Percentiles rank a stretch among this genome's conserved stretches.
phyloP scores from a whole-genome alignment of 768 basidiomycete species.

The Coprinopsis strossmayeri region DNA sequence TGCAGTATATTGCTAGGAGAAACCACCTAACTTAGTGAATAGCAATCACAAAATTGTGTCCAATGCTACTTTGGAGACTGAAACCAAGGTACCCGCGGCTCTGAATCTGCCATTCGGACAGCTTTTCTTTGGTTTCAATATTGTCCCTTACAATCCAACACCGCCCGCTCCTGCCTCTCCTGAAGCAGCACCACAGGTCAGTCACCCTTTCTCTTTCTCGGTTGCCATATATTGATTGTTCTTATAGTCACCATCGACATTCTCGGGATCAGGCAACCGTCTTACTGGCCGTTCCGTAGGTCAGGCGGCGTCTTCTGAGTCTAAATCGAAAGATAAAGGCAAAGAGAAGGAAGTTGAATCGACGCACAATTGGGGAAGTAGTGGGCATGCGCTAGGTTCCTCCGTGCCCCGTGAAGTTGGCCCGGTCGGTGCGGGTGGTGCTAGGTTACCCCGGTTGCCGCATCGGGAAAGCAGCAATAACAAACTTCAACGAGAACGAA shows the following conservation, averaged over 20 bases:
- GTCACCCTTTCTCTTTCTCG: conserved; percentile 1
- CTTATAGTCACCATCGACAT: conserved; percentile 38
- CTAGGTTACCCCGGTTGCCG: conserved; percentile 38
- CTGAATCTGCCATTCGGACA: conserved; percentile 89
- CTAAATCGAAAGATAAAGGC: conserved; percentile 26
- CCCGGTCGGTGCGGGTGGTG: conserved; percentile 50
- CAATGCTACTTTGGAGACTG: conserved; percentile 67
- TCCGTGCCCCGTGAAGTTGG: conserved; percentile 30
- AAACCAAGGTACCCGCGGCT: conserved; percentile 79
- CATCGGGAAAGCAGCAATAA: conserved; percentile 22
- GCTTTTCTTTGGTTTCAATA: conserved; percentile 94
- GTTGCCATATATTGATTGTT: conserved; percentile 6
- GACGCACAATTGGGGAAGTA: conserved; percentile 33
- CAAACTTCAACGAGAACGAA: conserved; percentile 39
- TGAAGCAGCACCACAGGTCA: conserved; percentile 25
- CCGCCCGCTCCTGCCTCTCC: conserved; percentile 25
- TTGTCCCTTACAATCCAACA: conserved; percentile 60
- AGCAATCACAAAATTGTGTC: conserved; percentile 85
- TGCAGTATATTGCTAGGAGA: not conserved
- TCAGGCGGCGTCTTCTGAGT: conserved; percentile 20
- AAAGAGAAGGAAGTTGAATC: conserved; percentile 47
- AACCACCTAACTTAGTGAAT: conserved; percentile 12
- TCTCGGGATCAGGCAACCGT: conserved; percentile 62
- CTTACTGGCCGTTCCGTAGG: conserved; percentile 47
- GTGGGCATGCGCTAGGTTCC: conserved; percentile 47